Evolutionary conservation across 805 yeast genomes (phyloP), one percentile per base, ranked within the genome.

Genomic region (Ogataea glucozyma): DNA sequence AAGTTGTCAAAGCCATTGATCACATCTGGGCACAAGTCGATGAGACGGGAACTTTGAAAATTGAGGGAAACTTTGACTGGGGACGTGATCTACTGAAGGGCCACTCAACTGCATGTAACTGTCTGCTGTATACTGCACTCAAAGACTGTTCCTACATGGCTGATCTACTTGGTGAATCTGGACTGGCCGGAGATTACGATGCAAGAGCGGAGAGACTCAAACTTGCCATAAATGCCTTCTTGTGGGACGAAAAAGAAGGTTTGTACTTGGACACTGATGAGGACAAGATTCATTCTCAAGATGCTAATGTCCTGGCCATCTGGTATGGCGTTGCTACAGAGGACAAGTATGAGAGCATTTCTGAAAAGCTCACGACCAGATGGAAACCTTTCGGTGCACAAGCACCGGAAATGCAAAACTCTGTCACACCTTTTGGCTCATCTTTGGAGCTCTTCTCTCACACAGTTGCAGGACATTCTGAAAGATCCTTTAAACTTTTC

Each of bases 381-480:
- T 34, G 38, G 38, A 34, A 16, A 16, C 29, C 19, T 3, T 34
- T 34, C 16, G 38, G 38, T 13, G 38, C 38, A 4, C 27, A 22
- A 11, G 38, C 38, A 11, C 38, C 38, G 3, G 38, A 34, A 16
- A 34, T 34, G 38, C 38, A 34, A 23, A 34, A 34, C 14, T 34
- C 38, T 8, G 38, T 34, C 9, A 34, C 38, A 17, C 38, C 38
- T 11, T 34, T 34, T 14, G 38, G 38, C 5, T 34, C 38, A 16
- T 34, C 38, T 22, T 14, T 34, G 6, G 38, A 34, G 12, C 12
- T 34, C 14, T 34, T 34, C 14, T 23, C 38, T 4, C 38, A 34
- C 27, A 34, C 38, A 5, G 29, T 34, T 13, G 29, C 38, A 12
- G 38, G 38, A n/a, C 30, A 34, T 20, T 22, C 38, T 4, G 38